Evolutionary conservation across 768 basidiomycete species (phyloP), one percentile per base, ranked within the genome.

Genomic region (Lactarius akahatsu): DNA sequence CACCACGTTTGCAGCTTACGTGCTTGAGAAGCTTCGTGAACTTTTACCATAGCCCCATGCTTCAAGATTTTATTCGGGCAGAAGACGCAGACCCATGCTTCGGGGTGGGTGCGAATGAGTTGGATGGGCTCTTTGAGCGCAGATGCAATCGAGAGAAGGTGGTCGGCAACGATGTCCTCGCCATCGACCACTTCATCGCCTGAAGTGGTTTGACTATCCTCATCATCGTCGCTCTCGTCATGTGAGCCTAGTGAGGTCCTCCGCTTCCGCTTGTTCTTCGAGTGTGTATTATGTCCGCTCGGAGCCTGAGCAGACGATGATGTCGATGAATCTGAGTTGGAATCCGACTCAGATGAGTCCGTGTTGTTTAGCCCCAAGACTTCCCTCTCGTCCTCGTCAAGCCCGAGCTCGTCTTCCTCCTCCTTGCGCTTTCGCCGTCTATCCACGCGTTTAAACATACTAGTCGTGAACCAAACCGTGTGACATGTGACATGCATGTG

Each of bases 371-470:
- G 73, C 30, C 89, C 90, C 15, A 91, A 76, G 41, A 85, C 73
- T 57, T 84, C 85, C 72, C 82, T 89, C 78, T 80, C 78, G n/a
- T 86, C 87, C 40, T 82, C 83, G 64, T 89, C 85, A 6, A 89
- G 70, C 0, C 85, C 87, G 41, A 88, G 80, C 59, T 85, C 82
- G 73, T 88, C 86, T 67, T 89, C 88, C 69, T 86, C 80, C 71
- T 87, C 80, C 66, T 80, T 82, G 71, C 82, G 86, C 71, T 80
- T 80, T 30, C 81, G 82, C 56, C 86, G 82, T 73, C 86, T 91
- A 70, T 86, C 86, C 8, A 91, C 80, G 66, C 91, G 85, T 77
- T 93, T 92, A 80, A 91, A 91, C 91, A 92, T 92, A n/a, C n/a
- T n/a, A 57, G 38, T 36, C 11, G 9, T 34, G 7, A 34, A 9